Conservation (phyloP, 371 early-diverging fungal species). For the Mucor saturninus region DNA sequence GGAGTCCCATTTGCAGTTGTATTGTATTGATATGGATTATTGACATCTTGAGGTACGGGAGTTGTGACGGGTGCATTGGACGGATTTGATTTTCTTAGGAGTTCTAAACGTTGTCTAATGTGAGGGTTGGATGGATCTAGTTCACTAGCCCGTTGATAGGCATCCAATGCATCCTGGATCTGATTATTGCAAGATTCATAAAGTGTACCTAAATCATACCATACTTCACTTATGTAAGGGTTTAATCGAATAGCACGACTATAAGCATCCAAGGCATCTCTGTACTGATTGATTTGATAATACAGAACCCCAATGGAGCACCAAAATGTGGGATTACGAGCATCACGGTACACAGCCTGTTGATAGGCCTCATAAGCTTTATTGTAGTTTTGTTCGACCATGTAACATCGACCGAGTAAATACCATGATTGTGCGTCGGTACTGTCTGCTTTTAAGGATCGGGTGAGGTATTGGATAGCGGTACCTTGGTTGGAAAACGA, state of each 20-base stretch:
- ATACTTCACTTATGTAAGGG: slow-evolving; percentile 95
- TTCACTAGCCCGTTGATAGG: slow-evolving; percentile 93
- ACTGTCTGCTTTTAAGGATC: slow-evolving; percentile 85
- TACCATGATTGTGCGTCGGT: slow-evolving; percentile 97
- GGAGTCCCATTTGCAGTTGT: not conserved
- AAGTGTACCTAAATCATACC: slow-evolving; percentile 94
- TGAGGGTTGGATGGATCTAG: slow-evolving; percentile 79
- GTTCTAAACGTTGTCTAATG: slow-evolving; percentile 79
- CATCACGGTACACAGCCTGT: slow-evolving; percentile 95
- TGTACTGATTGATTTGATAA: slow-evolving; percentile 94
- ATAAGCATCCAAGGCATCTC: slow-evolving; percentile 97
- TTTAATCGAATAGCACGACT: slow-evolving; percentile 93
- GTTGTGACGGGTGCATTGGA: slow-evolving; percentile 24
- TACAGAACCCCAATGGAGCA: slow-evolving; percentile 98
- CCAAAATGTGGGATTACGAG: slow-evolving; percentile 96
- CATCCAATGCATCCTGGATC: slow-evolving; percentile 95
- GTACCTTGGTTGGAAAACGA: slow-evolving; percentile 81
- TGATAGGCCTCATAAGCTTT: slow-evolving; percentile 98
- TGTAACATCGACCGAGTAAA: slow-evolving; percentile 94
- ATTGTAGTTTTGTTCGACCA: slow-evolving; percentile 93
- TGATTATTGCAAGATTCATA: slow-evolving; percentile 99
- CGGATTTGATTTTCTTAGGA: slow-evolving; percentile 24
- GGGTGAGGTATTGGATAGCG: slow-evolving; percentile 83
- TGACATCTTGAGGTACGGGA: slow-evolving; percentile 66
- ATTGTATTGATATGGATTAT: slow-evolving; percentile 54